These are phyloP conservation scores for Ascochyta rabiei DNA, from an alignment of 2,329 filamentous ascomycete species.

Conservation along the genomic window DNA sequence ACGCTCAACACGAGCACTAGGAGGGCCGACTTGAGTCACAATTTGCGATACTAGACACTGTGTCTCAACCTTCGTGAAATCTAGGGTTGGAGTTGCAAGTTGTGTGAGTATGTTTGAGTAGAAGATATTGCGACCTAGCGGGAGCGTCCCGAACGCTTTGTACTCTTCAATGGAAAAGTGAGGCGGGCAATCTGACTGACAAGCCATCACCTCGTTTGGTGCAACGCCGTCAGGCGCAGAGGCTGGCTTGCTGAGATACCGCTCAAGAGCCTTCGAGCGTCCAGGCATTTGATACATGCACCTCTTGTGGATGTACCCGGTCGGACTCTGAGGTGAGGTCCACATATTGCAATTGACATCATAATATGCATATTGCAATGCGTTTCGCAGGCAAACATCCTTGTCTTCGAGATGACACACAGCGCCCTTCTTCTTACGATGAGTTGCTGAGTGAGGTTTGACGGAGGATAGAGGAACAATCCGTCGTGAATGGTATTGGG, in stretches of 20 bases:
- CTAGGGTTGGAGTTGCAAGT: slow-evolving; percentile 54
- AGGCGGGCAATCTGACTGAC: slow-evolving; percentile 50
- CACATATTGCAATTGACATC: slow-evolving; percentile 29
- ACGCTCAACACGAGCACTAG: slow-evolving; percentile 28
- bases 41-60: slow-evolving; percentile 57
- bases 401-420: slow-evolving; percentile 37
- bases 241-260: slow-evolving; percentile 49
- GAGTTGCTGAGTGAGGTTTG: slow-evolving; percentile 48
- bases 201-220: slow-evolving; percentile 59
- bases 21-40: slow-evolving; percentile 56
- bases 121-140: slow-evolving; percentile 56
- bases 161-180: slow-evolving; percentile 61
- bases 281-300: slow-evolving; percentile 53
- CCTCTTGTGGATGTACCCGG: slow-evolving; percentile 18
- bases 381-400: slow-evolving; percentile 56
- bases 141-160: slow-evolving; percentile 57
- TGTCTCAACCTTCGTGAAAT: slow-evolving; percentile 59
- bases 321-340: slow-evolving; percentile 16
- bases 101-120: slow-evolving; percentile 64
- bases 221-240: slow-evolving; percentile 30
- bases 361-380: slow-evolving; percentile 47
- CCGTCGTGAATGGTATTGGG: slow-evolving; percentile 15
- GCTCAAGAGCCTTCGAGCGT: slow-evolving; percentile 44
- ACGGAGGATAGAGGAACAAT: slow-evolving; percentile 45
- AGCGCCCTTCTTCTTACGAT: slow-evolving; percentile 34